Evolutionary conservation across 345 rosid genomes (phyloP).

Genomic region (Hibiscus mutabilis): DNA sequence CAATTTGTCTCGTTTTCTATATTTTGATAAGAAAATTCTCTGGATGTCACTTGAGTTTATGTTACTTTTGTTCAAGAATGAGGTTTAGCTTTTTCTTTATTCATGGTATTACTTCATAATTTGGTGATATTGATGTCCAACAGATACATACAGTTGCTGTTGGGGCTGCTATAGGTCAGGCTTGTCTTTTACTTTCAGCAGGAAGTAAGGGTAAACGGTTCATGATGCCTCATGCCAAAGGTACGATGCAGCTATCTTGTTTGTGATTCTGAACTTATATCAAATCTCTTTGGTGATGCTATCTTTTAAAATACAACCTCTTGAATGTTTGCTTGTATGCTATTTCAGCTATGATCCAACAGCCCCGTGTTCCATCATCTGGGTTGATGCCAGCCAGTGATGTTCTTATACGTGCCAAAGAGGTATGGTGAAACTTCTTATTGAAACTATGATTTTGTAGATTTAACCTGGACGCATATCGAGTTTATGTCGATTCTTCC

Average conservation of each 20-base stretch:
- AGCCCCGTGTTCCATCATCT: conserved; percentile 77
- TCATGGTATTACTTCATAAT: not conserved
- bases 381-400: conserved; percentile 88
- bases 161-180: conserved; percentile 77
- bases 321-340: conserved; percentile 14
- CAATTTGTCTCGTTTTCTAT: not conserved
- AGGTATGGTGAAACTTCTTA: conserved; percentile 39
- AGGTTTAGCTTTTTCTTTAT: not conserved
- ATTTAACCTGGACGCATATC: not conserved
- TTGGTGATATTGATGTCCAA: conserved; percentile 10
- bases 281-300: not conserved
- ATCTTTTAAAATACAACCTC: not conserved
- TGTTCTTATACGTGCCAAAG: conserved; percentile 77
- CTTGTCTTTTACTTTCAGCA: conserved; percentile 76
- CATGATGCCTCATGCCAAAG: conserved; percentile 89
- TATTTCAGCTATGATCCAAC: conserved; percentile 73
- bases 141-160: conserved; percentile 74
- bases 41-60: not conserved
- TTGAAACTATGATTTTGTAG: too few species aligned
- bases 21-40: not conserved
- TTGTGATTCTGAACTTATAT: not conserved
- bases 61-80: not conserved
- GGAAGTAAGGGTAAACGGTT: conserved; percentile 78
- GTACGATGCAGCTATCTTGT: conserved; percentile 27
- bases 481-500: too few species aligned